Evolutionary conservation across 805 yeast genomes (phyloP).

Genomic region (Torulaspora indica): DNA sequence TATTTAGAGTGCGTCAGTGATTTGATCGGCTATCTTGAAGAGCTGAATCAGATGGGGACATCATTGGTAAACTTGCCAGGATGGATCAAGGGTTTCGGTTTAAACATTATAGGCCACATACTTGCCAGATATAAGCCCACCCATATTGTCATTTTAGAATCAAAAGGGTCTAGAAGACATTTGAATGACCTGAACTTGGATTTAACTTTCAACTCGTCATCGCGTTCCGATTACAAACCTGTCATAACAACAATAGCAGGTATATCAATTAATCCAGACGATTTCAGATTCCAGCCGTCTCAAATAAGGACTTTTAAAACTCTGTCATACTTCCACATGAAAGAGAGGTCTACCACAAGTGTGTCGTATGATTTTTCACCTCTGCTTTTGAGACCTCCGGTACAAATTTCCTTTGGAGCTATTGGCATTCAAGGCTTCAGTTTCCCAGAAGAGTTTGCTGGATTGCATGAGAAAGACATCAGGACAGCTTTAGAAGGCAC

Average conservation of each 20-base stretch:
- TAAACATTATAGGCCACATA: constrained; percentile 53
- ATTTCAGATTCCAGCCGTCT: constrained; percentile 42
- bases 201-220: constrained; percentile 26
- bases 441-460: constrained; percentile 34
- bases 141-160: constrained; percentile 51
- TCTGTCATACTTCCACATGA: constrained; percentile 49
- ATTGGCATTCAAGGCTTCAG: constrained; percentile 38
- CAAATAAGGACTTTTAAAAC: constrained; percentile 51
- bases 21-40: constrained; percentile 35
- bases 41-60: constrained; percentile 35
- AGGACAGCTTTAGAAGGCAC: constrained; percentile 37
- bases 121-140: constrained; percentile 48
- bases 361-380: constrained; percentile 42
- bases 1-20: constrained; percentile 45
- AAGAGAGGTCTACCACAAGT: constrained; percentile 15
- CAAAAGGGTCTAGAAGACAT: constrained; percentile 20
- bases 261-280: constrained; percentile 28
- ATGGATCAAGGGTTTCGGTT: constrained; percentile 86
- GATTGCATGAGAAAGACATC: constrained; percentile 35
- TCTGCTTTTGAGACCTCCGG: constrained; percentile 39
- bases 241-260: constrained; percentile 37
- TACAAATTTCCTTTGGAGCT: constrained; percentile 39
- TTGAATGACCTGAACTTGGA: constrained; percentile 32
- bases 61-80: constrained; percentile 79
- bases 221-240: constrained; percentile 31